Evolutionary conservation across 2,329 filamentous ascomycete genomes (phyloP).

Genomic region (Neonectria faginata): DNA sequence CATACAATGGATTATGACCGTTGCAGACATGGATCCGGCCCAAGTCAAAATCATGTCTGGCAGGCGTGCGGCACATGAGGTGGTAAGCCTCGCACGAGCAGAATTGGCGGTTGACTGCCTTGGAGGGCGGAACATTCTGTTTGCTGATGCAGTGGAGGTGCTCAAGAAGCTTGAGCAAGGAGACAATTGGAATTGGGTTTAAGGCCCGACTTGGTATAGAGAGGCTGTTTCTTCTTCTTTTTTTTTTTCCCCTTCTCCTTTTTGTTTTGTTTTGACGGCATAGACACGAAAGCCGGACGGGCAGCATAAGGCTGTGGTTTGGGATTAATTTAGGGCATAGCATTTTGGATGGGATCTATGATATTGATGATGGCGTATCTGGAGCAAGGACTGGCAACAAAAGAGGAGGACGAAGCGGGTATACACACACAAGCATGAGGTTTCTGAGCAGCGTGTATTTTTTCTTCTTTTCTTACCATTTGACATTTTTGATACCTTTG

Average conservation of each 20-base stretch:
- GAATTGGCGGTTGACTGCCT: conserved; percentile 62
- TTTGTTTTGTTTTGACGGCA: conserved; percentile 1
- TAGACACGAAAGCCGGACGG: conserved; percentile 1
- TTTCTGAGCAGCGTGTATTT: background rate
- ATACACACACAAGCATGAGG: conserved; percentile 1
- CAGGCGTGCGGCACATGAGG: conserved; percentile 56
- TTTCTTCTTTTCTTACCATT: background rate
- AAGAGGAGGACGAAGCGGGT: conserved; percentile 17
- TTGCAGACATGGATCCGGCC: conserved; percentile 55
- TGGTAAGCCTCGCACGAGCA: conserved; percentile 62
- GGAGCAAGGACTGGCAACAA: conserved; percentile 27
- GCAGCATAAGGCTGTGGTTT: conserved; percentile 7
- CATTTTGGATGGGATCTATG: conserved; percentile 11
- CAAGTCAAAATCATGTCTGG: conserved; percentile 54
- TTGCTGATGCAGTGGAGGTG: conserved; percentile 65
- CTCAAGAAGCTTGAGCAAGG: conserved; percentile 63
- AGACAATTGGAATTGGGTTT: conserved; percentile 49
- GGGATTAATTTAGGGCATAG: conserved; percentile 4
- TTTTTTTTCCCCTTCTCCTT: too few species aligned
- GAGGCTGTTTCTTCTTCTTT: background rate
- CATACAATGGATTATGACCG: conserved; percentile 53
- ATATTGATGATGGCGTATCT: conserved; percentile 25
- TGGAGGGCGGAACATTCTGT: conserved; percentile 61
- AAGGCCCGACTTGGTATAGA: conserved; percentile 14
- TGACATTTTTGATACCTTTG: conserved; percentile 9